A percentile compares a stretch with the other conserved stretches of the same genome.
Conservation (phyloP, 116 monocot genomes). For the Cymodocea nodosa region DNA sequence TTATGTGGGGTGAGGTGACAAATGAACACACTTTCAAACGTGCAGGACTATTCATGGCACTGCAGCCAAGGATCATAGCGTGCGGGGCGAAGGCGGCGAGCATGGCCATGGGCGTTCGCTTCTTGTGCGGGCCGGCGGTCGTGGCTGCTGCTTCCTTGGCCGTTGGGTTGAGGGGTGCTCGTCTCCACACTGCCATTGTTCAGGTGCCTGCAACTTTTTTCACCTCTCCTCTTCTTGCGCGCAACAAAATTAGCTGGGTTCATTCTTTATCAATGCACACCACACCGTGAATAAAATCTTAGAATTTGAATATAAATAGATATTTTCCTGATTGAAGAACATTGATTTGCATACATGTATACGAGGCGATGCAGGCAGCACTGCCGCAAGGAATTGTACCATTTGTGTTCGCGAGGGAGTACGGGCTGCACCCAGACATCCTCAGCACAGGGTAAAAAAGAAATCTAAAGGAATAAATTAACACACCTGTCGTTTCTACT, state of each 20-base stretch:
- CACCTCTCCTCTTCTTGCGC: no score
- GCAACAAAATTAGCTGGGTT: no score
- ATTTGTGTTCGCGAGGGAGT: conserved; percentile 45
- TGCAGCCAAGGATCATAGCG: conserved; percentile 42
- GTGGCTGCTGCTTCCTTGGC: conserved; percentile 36
- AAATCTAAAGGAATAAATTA: no score
- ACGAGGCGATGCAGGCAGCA: conserved; percentile 18
- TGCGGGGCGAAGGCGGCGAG: conserved; percentile 37
- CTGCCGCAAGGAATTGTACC: conserved; percentile 50
- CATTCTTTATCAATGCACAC: no score
- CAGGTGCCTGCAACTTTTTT: no score
- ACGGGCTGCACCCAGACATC: conserved; percentile 38
- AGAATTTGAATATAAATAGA: no score
- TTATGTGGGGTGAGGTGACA: no score
- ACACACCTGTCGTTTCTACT: not conserved
- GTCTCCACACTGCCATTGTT: conserved; percentile 40
- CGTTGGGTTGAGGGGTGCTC: conserved; percentile 26
- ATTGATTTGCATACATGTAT: no score
- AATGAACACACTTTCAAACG: not conserved
- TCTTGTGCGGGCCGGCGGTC: conserved; percentile 26
- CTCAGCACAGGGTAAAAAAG: conserved; percentile 35
- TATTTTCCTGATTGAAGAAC: no score
- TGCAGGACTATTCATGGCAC: conserved; percentile 51
- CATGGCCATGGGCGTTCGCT: conserved; percentile 30
- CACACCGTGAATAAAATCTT: no score